These are phyloP conservation scores for Penicillium sp. DNA, from an alignment of 2,329 filamentous ascomycete genomes.

Conservation along the genomic window DNA sequence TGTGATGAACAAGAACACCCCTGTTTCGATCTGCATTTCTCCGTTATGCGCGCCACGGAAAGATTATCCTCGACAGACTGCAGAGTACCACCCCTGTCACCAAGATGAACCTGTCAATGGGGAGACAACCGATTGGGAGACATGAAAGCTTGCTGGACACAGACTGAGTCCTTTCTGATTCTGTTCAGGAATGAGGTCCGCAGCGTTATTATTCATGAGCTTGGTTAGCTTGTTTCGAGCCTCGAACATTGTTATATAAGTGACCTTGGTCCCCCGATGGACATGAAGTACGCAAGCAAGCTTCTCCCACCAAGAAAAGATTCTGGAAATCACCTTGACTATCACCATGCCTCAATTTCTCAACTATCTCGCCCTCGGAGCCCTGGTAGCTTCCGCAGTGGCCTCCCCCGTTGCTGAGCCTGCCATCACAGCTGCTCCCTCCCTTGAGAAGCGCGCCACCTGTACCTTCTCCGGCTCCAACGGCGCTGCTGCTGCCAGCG, in stretches of 20 bases:
- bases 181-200: background rate
- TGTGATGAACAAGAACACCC: background rate
- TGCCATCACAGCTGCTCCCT: slow-evolving; percentile 4
- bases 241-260: background rate
- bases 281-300: background rate
- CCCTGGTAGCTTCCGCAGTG: background rate
- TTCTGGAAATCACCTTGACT: background rate
- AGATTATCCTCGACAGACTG: background rate
- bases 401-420: background rate
- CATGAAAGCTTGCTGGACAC: background rate
- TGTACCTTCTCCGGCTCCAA: slow-evolving; percentile 34
- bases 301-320: background rate
- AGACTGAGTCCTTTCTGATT: background rate
- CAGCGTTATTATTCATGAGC: background rate
- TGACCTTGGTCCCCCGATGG: background rate
- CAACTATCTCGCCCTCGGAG: background rate
- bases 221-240: background rate
- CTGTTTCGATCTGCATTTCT: background rate
- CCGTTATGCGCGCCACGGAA: background rate
- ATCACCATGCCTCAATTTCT: slow-evolving; percentile 1
- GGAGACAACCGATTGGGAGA: background rate
- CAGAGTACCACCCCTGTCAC: background rate
- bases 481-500: slow-evolving; percentile 26
- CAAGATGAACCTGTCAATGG: background rate
- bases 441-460: slow-evolving; percentile 10